Conservation (phyloP, 345 rosid genomes). For the Ceriops decandra region DNA sequence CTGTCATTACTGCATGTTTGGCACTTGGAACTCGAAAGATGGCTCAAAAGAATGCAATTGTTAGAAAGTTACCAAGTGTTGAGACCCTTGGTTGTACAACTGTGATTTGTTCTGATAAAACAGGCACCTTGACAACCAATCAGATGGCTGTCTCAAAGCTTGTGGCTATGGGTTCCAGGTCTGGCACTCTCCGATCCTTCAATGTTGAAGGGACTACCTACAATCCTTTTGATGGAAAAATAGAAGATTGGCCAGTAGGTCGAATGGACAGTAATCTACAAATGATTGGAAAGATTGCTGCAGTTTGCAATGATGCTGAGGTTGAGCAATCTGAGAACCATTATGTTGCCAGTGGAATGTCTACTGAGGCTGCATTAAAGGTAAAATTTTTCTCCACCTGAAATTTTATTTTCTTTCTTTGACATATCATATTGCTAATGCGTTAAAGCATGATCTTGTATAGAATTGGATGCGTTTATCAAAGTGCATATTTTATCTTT, state of each 20-base stretch:
- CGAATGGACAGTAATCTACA: slow-evolving; percentile 83
- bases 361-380: slow-evolving; percentile 99
- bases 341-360: slow-evolving; percentile 66
- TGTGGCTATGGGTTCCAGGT: slow-evolving; percentile 76
- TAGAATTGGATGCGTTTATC: not conserved
- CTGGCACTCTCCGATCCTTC: slow-evolving; percentile 63
- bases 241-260: slow-evolving; percentile 65
- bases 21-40: slow-evolving; percentile 94
- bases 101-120: slow-evolving; percentile 89
- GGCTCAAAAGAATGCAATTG: slow-evolving; percentile 97
- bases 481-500: not conserved
- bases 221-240: slow-evolving; percentile 75
- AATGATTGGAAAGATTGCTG: slow-evolving; percentile 82
- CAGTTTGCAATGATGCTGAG: slow-evolving; percentile 82
- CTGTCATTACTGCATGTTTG: slow-evolving; percentile 92
- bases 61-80: slow-evolving; percentile 87
- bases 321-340: slow-evolving; percentile 68
- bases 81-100: slow-evolving; percentile 98
- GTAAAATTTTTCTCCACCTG: slow-evolving; percentile 24
- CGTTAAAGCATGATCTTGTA: not conserved
- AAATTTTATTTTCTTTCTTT: not conserved
- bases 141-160: slow-evolving; percentile 87
- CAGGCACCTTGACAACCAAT: slow-evolving; percentile 90
- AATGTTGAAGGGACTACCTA: slow-evolving; percentile 81
- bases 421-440: not conserved